Conservation (phyloP, 805 yeast genomes). For the Wickerhamiella spandovensis region DNA sequence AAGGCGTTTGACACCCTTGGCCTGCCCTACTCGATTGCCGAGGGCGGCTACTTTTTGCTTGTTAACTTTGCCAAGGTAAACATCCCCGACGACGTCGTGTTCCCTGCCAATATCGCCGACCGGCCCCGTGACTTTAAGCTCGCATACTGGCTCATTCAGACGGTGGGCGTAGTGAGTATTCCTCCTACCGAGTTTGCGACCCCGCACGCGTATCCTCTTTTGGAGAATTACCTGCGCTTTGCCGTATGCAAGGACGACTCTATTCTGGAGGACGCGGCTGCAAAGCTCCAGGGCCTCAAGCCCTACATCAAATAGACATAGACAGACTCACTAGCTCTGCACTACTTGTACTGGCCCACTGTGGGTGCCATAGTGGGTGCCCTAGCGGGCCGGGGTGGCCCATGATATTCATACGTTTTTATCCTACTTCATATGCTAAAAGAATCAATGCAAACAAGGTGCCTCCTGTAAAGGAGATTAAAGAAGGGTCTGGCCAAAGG, state of each 20-base stretch:
- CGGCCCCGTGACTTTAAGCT: constrained; percentile 77
- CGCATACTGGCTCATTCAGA: constrained; percentile 87
- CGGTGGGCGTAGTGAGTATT: constrained; percentile 87
- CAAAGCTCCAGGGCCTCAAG: constrained; percentile 55
- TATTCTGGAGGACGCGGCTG: constrained; percentile 68
- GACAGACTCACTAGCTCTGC: too few species aligned
- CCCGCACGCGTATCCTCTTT: constrained; percentile 54
- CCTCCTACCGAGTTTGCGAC: constrained; percentile 94
- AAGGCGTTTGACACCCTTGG: constrained; percentile 73
- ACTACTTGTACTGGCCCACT: too few species aligned
- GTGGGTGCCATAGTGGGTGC: too few species aligned
- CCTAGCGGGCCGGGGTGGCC: too few species aligned
- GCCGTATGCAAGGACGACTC: constrained; percentile 93
- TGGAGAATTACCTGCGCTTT: constrained; percentile 77
- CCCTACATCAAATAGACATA: constrained; percentile 31
- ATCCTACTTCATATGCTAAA: not conserved
- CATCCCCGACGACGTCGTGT: constrained; percentile 58
- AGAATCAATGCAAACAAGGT: not conserved
- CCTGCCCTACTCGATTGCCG: constrained; percentile 79
- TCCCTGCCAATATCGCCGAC: constrained; percentile 52
- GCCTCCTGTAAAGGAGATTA: constrained; percentile 19
- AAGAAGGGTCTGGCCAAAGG: constrained; percentile 79
- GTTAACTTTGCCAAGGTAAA: constrained; percentile 77
- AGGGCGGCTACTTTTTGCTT: constrained; percentile 85
- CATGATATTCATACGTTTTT: too few species aligned